phyloP scores from a whole-genome alignment of 2,329 filamentous ascomycete species.

The Colletotrichum melonis region DNA sequence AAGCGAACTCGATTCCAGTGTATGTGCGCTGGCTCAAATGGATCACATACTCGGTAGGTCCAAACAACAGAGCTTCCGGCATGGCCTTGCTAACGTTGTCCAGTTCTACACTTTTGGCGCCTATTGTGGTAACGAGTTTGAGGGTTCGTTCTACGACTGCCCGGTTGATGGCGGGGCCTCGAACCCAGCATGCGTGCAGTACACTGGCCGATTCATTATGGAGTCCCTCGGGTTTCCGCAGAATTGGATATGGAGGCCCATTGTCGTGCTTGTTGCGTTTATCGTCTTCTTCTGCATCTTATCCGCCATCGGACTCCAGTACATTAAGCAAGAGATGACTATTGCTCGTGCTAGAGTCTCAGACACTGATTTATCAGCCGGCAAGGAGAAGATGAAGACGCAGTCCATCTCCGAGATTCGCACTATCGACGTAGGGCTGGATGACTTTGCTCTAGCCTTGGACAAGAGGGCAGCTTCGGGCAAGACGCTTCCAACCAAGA shows the following conservation, averaged over 20 bases:
- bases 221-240: conserved; percentile 74
- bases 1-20: conserved; percentile 77
- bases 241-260: conserved; percentile 75
- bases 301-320: conserved; percentile 71
- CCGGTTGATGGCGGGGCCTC: conserved; percentile 70
- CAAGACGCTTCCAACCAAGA: conserved; percentile 63
- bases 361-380: conserved; percentile 72
- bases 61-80: conserved; percentile 40
- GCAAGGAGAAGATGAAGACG: conserved; percentile 75
- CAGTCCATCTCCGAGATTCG: conserved; percentile 64
- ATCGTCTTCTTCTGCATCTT: conserved; percentile 70
- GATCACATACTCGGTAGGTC: conserved; percentile 67
- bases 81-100: conserved; percentile 35
- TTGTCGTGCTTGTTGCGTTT: conserved; percentile 72
- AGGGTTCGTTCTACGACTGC: conserved; percentile 78
- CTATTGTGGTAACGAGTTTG: conserved; percentile 78
- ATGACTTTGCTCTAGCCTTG: conserved; percentile 72
- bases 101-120: conserved; percentile 79
- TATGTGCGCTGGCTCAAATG: conserved; percentile 85
- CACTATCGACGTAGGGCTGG: conserved; percentile 73
- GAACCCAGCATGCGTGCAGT: conserved; percentile 75
- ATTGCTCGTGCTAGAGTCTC: conserved; percentile 71
- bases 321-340: conserved; percentile 74
- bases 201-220: conserved; percentile 77
- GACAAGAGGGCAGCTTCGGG: conserved; percentile 69